Evolutionary conservation across 2,329 filamentous ascomycete genomes (phyloP), one percentile per base, ranked within the genome.

Genomic region (Endothia cerciana): DNA sequence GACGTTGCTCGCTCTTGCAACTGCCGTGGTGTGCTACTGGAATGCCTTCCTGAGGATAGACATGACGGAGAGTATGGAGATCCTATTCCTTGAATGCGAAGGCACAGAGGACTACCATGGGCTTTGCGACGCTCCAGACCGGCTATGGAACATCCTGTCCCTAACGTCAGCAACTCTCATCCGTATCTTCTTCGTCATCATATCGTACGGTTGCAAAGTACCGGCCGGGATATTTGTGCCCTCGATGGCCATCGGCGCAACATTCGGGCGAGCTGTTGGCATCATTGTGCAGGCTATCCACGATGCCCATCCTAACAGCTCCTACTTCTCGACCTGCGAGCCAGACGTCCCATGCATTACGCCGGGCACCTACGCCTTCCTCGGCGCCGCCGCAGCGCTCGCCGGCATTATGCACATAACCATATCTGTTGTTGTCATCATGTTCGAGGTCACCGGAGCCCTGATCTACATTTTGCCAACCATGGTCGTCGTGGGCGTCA

Each of bases 61-160:
- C 78, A 98, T 99, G 95, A 97, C 95, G 0, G 94, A 98, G 80
- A 97, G 93, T 81, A 98, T 99, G 95, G 94, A 98, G 76, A 97
- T 97, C 69, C 81, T 99, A 13, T 99, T 99, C 77, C 85, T 91
- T 17, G 95, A 99, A 75, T 99, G 95, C 72, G 92, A 97, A 74
- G 93, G 91, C 5, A 89, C 85, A 25, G 91, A 97, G 75, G 92
- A 94, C 74, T 97, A 97, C 71, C 88, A 96, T 69, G 91, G 91
- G 6, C 86, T 99, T 19, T 99, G 95, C 83, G 91, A 97, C 76
- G 75, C 84, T 4, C 82, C 91, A 61, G 90, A 91, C 71, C 88
- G 93, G 30, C 90, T 89, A 83, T 82, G 83, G 63, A 97, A 97
- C 80, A 87, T 97, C 7, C 73, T 91, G 19, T 94, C 93, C 0